Evolutionary conservation across 352 stramenopile genomes (phyloP).

Genomic region (Blastocystis sp.): DNA sequence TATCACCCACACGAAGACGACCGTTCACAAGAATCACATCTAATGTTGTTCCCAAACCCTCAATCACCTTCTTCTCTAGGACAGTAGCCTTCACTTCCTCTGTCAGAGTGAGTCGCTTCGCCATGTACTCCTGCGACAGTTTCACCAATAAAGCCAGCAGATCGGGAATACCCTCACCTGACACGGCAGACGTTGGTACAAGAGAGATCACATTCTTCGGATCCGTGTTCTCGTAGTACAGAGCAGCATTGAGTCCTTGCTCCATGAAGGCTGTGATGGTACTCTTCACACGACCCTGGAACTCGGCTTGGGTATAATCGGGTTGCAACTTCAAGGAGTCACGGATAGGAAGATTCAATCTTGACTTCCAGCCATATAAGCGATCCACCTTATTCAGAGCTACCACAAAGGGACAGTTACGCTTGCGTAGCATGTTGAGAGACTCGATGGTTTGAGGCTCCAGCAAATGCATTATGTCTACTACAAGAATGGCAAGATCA

Average conservation of each 20-base stretch:
- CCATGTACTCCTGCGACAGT: slow-evolving; percentile 87
- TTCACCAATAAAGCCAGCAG: slow-evolving; percentile 89
- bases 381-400: slow-evolving; percentile 97
- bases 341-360: slow-evolving; percentile 84
- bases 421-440: slow-evolving; percentile 86
- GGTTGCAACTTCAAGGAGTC: slow-evolving; percentile 74
- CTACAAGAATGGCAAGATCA: slow-evolving; percentile 97
- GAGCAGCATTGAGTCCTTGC: slow-evolving; percentile 92
- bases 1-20: slow-evolving; percentile 84
- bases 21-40: slow-evolving; percentile 97
- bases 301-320: slow-evolving; percentile 87
- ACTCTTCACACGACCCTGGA: slow-evolving; percentile 81
- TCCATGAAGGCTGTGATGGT: slow-evolving; percentile 89
- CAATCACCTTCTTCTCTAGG: slow-evolving; percentile 97
- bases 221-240: slow-evolving; percentile 98
- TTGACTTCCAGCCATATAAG: slow-evolving; percentile 94
- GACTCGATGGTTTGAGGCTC: slow-evolving; percentile 97
- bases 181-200: slow-evolving; percentile 94
- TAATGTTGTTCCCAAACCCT: slow-evolving; percentile 94
- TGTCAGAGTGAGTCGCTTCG: slow-evolving; percentile 77
- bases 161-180: slow-evolving; percentile 92
- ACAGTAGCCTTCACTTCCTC: slow-evolving; percentile 90
- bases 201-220: slow-evolving; percentile 86
- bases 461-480: slow-evolving; percentile 98
- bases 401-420: slow-evolving; percentile 92